These are phyloP conservation scores for Monosporozyma aerobia DNA, from an alignment of 805 yeast species.

Conservation along the genomic window DNA sequence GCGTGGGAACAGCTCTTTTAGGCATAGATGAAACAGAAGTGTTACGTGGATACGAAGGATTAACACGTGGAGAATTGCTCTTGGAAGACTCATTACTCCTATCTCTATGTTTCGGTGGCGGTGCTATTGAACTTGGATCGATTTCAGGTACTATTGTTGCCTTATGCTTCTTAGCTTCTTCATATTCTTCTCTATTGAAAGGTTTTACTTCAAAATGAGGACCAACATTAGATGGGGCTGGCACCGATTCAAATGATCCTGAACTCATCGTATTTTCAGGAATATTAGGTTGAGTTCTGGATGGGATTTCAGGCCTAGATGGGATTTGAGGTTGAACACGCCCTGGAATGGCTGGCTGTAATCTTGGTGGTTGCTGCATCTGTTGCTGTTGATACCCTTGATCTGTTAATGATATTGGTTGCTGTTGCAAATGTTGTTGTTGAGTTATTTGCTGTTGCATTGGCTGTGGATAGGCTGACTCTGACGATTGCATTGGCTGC, in stretches of 20 bases:
- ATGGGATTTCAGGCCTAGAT: background rate
- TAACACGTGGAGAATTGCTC: background rate
- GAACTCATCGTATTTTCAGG: background rate
- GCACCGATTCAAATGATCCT: background rate
- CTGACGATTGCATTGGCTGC: background rate
- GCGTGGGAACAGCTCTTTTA: background rate
- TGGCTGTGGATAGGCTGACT: slow-evolving; percentile 2
- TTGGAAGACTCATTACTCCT: slow-evolving; percentile 6
- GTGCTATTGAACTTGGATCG: slow-evolving; percentile 16
- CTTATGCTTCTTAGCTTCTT: slow-evolving; percentile 7
- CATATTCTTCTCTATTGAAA: slow-evolving; percentile 10
- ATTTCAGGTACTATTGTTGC: slow-evolving; percentile 8
- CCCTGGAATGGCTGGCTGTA: background rate
- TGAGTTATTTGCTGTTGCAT: slow-evolving; percentile 6
- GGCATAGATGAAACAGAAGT: background rate
- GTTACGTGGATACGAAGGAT: background rate
- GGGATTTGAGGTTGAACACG: slow-evolving; percentile 2
- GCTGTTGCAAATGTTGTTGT: slow-evolving; percentile 5
- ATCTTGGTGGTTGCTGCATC: slow-evolving; percentile 6
- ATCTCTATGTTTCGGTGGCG: slow-evolving; percentile 27
- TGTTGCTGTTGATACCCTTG: background rate
- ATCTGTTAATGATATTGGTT: background rate
- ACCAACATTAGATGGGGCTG: background rate
- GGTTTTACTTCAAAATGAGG: slow-evolving; percentile 16
- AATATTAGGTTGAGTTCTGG: slow-evolving; percentile 2